These are phyloP conservation scores for Nicotiana tomentosiformis DNA, from an alignment of 257 asterid species.

Conservation along the genomic window DNA sequence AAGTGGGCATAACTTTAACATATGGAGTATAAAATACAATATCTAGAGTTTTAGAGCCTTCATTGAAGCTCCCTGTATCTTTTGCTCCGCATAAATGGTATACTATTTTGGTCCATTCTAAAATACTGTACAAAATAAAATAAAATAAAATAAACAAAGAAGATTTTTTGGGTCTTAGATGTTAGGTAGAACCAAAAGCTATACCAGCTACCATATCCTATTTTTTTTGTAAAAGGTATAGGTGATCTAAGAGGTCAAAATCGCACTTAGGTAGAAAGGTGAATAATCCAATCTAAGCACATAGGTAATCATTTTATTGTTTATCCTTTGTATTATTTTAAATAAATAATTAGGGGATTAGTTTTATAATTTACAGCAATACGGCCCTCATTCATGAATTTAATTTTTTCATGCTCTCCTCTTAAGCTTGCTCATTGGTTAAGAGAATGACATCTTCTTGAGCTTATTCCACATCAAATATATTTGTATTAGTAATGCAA, in stretches of 20 bases:
- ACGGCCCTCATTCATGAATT: neutral
- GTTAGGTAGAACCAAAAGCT: neutral
- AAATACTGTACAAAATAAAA: neutral
- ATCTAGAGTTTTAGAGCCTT: neutral
- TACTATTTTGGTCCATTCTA: neutral
- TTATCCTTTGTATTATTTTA: neutral
- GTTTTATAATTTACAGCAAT: neutral
- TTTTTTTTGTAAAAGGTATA: neutral
- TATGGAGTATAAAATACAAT: neutral
- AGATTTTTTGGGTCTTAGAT: neutral
- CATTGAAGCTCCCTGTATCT: neutral
- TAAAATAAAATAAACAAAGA: neutral
- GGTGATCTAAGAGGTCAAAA: slow-evolving; percentile 7
- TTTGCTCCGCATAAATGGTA: neutral
- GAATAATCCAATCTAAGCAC: slow-evolving; percentile 10
- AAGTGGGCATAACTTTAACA: neutral
- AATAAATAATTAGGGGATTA: neutral
- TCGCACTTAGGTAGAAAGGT: neutral
- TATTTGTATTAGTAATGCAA: neutral
- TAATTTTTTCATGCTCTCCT: neutral
- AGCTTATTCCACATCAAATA: neutral
- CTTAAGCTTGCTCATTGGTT: neutral
- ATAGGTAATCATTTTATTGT: neutral
- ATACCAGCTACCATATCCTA: neutral
- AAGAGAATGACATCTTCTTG: neutral